Conservation (phyloP, 176 grass and related monocot genomes). For the Bolboschoenus planiculmis region DNA sequence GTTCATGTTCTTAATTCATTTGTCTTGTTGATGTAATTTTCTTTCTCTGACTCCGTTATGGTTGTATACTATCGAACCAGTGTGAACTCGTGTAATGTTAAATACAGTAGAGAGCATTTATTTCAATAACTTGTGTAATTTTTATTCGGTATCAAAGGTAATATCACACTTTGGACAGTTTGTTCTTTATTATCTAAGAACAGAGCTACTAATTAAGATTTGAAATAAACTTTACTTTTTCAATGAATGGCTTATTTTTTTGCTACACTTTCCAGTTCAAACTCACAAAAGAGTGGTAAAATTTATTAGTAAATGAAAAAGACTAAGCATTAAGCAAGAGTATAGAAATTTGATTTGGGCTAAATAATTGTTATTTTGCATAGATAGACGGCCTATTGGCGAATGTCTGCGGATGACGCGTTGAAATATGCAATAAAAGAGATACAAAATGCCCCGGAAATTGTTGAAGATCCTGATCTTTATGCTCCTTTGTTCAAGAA, state of each 20-base stretch:
- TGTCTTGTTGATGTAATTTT: background rate
- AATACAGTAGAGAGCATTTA: background rate
- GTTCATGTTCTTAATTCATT: background rate
- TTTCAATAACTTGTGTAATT: background rate
- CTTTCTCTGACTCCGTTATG: background rate
- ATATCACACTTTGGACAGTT: background rate
- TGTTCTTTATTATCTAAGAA: background rate
- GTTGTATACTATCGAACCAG: background rate
- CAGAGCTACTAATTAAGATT: background rate
- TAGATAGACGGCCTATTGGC: constrained; percentile 60
- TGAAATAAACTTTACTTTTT: background rate
- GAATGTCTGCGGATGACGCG: constrained; percentile 64
- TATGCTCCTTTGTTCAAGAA: constrained; percentile 73
- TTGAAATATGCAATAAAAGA: constrained; percentile 62
- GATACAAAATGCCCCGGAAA: constrained; percentile 34
- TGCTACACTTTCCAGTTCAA: background rate
- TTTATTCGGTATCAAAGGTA: background rate
- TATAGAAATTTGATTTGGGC: background rate
- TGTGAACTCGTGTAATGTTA: background rate
- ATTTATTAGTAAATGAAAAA: background rate
- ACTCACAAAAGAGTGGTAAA: background rate
- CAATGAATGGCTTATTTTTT: background rate
- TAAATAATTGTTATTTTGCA: constrained; percentile 5
- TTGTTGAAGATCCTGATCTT: constrained; percentile 52
- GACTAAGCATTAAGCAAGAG: background rate